These are phyloP conservation scores for Phytopythium chamaehyphon DNA, from an alignment of 352 stramenopile genomes.

Conservation along the genomic window DNA sequence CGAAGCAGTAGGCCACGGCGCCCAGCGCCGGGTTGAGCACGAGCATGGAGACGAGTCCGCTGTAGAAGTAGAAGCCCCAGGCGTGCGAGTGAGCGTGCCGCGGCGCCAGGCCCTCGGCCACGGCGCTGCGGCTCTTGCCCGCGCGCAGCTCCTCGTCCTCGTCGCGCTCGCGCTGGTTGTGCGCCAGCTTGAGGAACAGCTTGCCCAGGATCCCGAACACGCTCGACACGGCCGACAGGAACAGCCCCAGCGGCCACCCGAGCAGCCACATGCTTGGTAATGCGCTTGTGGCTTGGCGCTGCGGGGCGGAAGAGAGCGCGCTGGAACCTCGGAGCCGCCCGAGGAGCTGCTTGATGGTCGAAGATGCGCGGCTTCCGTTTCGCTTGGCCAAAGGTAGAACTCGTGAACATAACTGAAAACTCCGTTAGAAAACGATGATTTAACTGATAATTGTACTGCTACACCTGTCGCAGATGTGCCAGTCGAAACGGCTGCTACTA, in stretches of 20 bases:
- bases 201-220: constrained; percentile 80
- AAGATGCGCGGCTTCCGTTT: too few relatives aligned
- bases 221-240: constrained; percentile 69
- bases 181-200: constrained; percentile 73
- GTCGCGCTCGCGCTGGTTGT: constrained; percentile 60
- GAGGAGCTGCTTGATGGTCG: too few relatives aligned
- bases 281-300: too few relatives aligned
- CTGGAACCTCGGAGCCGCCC: too few relatives aligned
- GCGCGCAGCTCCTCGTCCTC: constrained; percentile 26
- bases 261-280: constrained; percentile 49
- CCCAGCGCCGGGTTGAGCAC: constrained; percentile 68
- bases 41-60: constrained; percentile 63
- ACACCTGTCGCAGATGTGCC: too few relatives aligned
- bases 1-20: constrained; percentile 68
- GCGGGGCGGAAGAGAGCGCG: too few relatives aligned
- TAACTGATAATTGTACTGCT: too few relatives aligned
- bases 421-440: too few relatives aligned
- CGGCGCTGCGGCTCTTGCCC: constrained; percentile 15
- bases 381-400: too few relatives aligned
- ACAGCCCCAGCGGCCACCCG: constrained; percentile 68
- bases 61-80: constrained; percentile 70
- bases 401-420: too few relatives aligned
- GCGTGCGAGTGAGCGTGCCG: constrained; percentile 11
- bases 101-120: constrained; percentile 1
- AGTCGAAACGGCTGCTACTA: too few relatives aligned